Percentiles rank a stretch among this genome's conserved stretches.
Evolutionary conservation across 2,329 filamentous ascomycete genomes (phyloP).

Genomic region (Teratosphaeria pseudoeucalypti): DNA sequence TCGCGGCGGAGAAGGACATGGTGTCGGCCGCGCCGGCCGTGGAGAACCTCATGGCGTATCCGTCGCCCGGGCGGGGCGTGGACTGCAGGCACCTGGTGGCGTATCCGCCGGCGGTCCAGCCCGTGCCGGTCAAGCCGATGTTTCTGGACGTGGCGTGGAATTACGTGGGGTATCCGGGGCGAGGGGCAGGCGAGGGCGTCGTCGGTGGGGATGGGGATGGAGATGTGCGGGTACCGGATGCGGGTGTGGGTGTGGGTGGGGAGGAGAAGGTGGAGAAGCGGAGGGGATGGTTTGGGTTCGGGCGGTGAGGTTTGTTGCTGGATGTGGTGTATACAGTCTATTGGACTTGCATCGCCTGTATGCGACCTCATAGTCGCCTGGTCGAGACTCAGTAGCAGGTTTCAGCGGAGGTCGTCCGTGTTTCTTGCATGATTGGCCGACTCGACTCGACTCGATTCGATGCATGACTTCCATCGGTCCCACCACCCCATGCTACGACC

Average conservation of each 20-base stretch:
- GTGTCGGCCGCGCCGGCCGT: constrained; percentile 52
- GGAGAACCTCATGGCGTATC: constrained; percentile 66
- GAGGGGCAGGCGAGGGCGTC: constrained; percentile 22
- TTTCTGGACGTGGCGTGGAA: constrained; percentile 98
- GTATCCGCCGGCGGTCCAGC: constrained; percentile 73
- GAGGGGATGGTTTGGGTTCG: constrained; percentile 43
- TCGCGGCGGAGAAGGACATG: constrained; percentile 36
- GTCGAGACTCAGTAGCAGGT: too few species aligned
- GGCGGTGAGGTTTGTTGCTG: constrained; percentile 23
- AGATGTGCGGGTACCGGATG: constrained; percentile 9
- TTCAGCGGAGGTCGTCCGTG: too few species aligned
- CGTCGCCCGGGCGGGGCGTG: constrained; percentile 47
- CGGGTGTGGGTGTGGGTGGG: constrained; percentile 7
- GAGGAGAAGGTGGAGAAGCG: constrained; percentile 24
- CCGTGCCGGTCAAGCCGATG: constrained; percentile 84
- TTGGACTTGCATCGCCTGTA: too few species aligned
- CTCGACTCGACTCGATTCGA: too few species aligned
- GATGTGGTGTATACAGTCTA: too few species aligned
- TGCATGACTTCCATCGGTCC: too few species aligned
- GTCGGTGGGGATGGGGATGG: constrained; percentile 12
- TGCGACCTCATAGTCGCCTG: too few species aligned
- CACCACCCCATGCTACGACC: too few species aligned
- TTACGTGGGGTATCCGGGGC: constrained; percentile 82
- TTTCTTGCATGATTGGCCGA: too few species aligned
- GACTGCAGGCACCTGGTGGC: constrained; percentile 73